These are phyloP conservation scores for Plantago lanceolata DNA, from an alignment of 305 asterid species.

Conservation along the genomic window DNA sequence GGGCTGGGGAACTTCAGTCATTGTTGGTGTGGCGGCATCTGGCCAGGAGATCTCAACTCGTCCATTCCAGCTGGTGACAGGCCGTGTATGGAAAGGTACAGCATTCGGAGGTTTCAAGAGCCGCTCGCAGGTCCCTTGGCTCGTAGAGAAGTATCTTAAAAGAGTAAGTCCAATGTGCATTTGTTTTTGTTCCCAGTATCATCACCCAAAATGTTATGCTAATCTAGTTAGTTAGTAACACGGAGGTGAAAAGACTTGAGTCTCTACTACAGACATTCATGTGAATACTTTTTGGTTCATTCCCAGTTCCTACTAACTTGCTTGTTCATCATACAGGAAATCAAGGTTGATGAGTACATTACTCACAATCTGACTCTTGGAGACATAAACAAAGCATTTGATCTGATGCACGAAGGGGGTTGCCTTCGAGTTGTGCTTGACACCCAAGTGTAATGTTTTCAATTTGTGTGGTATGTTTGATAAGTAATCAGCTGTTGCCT, in stretches of 20 bases:
- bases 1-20: conserved; percentile 99
- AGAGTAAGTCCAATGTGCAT: conserved; percentile 42
- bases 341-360: conserved; percentile 95
- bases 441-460: conserved; percentile 33
- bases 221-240: too few relatives aligned
- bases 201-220: not conserved
- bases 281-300: not conserved
- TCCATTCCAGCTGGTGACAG: conserved; percentile 96
- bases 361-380: conserved; percentile 73
- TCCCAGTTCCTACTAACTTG: not conserved
- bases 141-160: conserved; percentile 91
- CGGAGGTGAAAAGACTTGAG: too few relatives aligned
- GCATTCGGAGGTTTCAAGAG: conserved; percentile 98
- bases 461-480: not conserved
- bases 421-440: conserved; percentile 88
- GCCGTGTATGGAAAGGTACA: conserved; percentile 99
- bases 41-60: conserved; percentile 99
- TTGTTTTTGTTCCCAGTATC: not conserved
- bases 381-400: conserved; percentile 81
- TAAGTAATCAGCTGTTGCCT: not conserved
- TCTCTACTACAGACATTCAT: too few relatives aligned
- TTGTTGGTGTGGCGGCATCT: conserved; percentile 99
- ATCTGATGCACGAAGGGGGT: conserved; percentile 83
- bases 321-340: conserved; percentile 53
- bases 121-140: conserved; percentile 97